Evolutionary conservation across 2,329 filamentous ascomycete genomes (phyloP), one percentile per base, ranked within the genome.

Genomic region (Gyromitra esculenta): DNA sequence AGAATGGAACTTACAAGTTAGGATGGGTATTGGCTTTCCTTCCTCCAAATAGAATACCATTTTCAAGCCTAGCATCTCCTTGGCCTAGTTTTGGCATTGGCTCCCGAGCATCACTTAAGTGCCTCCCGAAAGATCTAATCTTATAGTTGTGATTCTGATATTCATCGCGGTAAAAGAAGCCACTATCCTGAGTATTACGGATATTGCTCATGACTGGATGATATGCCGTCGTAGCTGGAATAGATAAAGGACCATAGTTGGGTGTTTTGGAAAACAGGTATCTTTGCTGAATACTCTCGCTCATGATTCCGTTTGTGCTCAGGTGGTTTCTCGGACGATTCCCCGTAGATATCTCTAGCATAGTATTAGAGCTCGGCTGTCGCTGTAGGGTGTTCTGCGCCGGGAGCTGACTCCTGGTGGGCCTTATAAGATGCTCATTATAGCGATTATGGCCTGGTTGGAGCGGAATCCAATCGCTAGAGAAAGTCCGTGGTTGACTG

Each of bases 41-140:
- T 11, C 57, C 52, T 1, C 72, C 48, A 70, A 75, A 71, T 50
- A 52, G 25, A 13, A 64, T 65, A 31, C 56, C 54, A n/a, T 73
- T 60, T 37, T 68, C 73, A 67, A 72, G 39, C 54, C 73, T 76
- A 11, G 73, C 73, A 45, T 76, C 73, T n/a, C 73, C 73, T 62
- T 76, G 73, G 21, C 73, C 73, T 8, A 73, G 52, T 39, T 73
- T 66, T 35, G 73, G 73, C 73, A 76, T 76, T 54, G 69, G 73
- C 41, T 75, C 72, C 18, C 73, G 60, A 5, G 45, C 21, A 48
- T 76, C 73, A 35, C 56, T 67, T 21, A 68, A 67, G 21, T 25
- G 73, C 37, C 69, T 73, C 11, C 60, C 73, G 57, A 66, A 73
- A 6, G 67, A 25, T 25, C 62, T 76, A 48, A 41, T 43, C 31